A percentile compares a stretch with the other conserved stretches of the same genome.
Conservation (phyloP, 2,329 filamentous ascomycete species). For the Calonectria pseudoreteaudii region DNA sequence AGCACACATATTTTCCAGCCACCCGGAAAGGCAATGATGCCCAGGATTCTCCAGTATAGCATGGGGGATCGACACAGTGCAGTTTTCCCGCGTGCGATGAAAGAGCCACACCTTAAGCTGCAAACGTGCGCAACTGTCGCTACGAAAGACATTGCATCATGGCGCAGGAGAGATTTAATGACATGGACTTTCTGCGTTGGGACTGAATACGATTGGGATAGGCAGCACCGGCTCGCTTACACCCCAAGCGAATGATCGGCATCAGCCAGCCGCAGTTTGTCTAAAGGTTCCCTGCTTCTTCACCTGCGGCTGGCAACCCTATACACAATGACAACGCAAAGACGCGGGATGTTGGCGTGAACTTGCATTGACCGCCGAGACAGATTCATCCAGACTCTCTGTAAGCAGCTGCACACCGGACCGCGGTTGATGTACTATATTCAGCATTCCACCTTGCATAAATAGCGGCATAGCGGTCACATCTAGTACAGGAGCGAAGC, state of each 20-base stretch:
- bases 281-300: too few relatives aligned
- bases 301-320: neutral
- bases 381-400: neutral
- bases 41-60: neutral
- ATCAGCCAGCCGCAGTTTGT: neutral
- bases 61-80: neutral
- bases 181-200: neutral
- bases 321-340: neutral
- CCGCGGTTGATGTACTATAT: neutral
- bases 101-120: neutral
- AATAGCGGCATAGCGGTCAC: neutral
- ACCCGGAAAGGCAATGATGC: neutral
- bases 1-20: neutral
- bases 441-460: constrained; percentile 18
- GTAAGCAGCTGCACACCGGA: neutral
- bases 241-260: neutral
- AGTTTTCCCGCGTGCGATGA: neutral
- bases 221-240: neutral
- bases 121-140: neutral
- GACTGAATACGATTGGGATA: neutral
- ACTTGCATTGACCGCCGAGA: neutral
- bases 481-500: neutral
- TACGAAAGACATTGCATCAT: neutral
- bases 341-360: neutral
- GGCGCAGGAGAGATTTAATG: neutral